Evolutionary conservation across 2,329 filamentous ascomycete genomes (phyloP), one percentile per base, ranked within the genome.

Genomic region (Didymella lethalis): DNA sequence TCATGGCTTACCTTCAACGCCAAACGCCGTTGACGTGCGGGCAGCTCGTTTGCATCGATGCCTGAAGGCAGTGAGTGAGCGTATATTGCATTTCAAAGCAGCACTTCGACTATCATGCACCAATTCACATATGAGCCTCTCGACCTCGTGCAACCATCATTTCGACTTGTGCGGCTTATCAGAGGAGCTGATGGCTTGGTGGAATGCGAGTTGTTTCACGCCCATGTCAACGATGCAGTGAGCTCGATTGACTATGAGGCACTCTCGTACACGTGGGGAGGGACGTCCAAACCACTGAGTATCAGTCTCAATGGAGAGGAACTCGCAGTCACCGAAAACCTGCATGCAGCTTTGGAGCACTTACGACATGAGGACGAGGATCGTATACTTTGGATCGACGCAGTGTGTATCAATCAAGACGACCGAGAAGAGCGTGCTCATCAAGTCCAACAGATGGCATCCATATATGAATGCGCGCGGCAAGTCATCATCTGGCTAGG

Each of bases 401-500:
- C 67, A 7, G 60, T 71, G 6, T 71, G 70, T 18, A 70, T 75
- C 32, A 52, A 74, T 46, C 73, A 75, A 59, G 34, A 26, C 1
- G 61, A 73, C 36, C 16, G 47, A 0, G 48, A 48, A 47, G 69
- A 74, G 57, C 57, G 62, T 32, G 65, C 64, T 16, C 66, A 71
- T 16, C 69, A 72, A 38, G 46, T 69, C 71, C 41, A 54, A 31
- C 65, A 72, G 16, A 75, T 75, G 65, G 55, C 56, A 7, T 44
- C 45, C 16, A 70, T 75, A 23, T 75, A 73, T 48, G 38, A 29
- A 12, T 26, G 60, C 25, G 72, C 74, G 3, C 23, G 62, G 12
- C 41, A 53, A 28, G 71, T 75, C 2, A 47, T 73, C 23, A 44
- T 73, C 20, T 75, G 71, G 72, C 48, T 75, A 25, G 73, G 73